Base-by-base conservation (phyloP, 225 moss, liverwort and hornwort species). In the Polytrichum formosum region DNA sequence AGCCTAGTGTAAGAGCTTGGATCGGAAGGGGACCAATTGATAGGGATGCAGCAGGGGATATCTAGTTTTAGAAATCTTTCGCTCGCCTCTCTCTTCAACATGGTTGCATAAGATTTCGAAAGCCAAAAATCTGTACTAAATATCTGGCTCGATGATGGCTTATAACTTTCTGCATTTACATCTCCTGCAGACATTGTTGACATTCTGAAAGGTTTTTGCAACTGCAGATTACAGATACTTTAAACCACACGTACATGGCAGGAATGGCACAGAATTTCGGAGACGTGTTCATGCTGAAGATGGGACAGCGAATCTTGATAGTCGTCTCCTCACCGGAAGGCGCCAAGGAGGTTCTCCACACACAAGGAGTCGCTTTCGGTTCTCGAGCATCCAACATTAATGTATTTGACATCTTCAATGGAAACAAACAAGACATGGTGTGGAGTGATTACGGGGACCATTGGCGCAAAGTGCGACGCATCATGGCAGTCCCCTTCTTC, bases 401-500 rank as follows among this genome's bases (percentile, higher is more conserved):
- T n/a, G 88, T 89, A 22, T 83, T 83, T 33, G 88, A 85, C 76
- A 83, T 89, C 67, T 85, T 89, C 72, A 83, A 80, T 1, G 88
- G 83, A 6, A 85, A 83, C 19, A 83, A 85, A 1, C 80, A 83
- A 19, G 85, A 88, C 76, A 85, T 85, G 90, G 83, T 88, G 71
- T 85, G 85, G 76, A 85, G 82, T 0, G 85, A 81, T 26, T 87
- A 88, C 64, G 81, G 85, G 4, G 83, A 91, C 55, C 90, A 83
- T 70, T 85, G 88, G 90, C 85, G 88, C 46, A 76, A 77, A 23
- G 85, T 85, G 88, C 80, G 88, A 10, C 67, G 88, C 17, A 88
- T 88, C 71, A 88, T 91, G 83, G 83, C 83, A 4, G 83, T 83
- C 6, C 85, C 88, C 1, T 90, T 88, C 74, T 83, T 88, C 76